phyloP scores from a whole-genome alignment of 2,329 filamentous ascomycete species.

The Alternaria alternata region DNA sequence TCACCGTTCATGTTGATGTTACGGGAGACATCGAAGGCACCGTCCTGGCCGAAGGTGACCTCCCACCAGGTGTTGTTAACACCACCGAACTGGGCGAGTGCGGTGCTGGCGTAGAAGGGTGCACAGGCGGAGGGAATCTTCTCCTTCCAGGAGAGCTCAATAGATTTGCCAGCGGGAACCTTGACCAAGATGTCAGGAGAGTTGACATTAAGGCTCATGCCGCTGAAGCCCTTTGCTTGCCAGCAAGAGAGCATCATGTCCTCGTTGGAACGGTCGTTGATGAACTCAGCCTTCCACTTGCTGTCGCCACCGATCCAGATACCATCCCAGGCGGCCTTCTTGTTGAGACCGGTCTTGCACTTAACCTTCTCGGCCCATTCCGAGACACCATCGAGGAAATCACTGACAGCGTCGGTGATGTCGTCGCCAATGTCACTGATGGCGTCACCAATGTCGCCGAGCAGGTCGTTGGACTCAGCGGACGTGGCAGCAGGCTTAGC shows the following conservation, averaged over 20 bases:
- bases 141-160: constrained; percentile 51
- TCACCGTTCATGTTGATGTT: constrained; percentile 57
- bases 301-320: constrained; percentile 50
- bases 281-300: constrained; percentile 47
- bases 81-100: constrained; percentile 49
- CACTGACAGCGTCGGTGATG: constrained; percentile 14
- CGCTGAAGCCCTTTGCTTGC: constrained; percentile 43
- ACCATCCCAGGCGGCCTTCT: constrained; percentile 36
- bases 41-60: constrained; percentile 51
- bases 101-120: constrained; percentile 47
- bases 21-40: constrained; percentile 55
- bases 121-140: constrained; percentile 54
- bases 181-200: constrained; percentile 51
- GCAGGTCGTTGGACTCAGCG: not conserved
- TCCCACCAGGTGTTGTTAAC: constrained; percentile 57
- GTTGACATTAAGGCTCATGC: constrained; percentile 49
- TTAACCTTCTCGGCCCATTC: constrained; percentile 30
- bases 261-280: constrained; percentile 41
- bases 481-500: constrained; percentile 12
- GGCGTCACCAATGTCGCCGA: constrained; percentile 11
- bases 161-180: constrained; percentile 46
- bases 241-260: constrained; percentile 50
- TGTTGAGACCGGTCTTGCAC: constrained; percentile 38
- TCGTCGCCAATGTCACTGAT: constrained; percentile 15
- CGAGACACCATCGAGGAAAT: constrained; percentile 28